Evolutionary conservation across 345 rosid species (phyloP), one percentile per base, ranked within the genome.

Genomic region (Psidium guajava): DNA sequence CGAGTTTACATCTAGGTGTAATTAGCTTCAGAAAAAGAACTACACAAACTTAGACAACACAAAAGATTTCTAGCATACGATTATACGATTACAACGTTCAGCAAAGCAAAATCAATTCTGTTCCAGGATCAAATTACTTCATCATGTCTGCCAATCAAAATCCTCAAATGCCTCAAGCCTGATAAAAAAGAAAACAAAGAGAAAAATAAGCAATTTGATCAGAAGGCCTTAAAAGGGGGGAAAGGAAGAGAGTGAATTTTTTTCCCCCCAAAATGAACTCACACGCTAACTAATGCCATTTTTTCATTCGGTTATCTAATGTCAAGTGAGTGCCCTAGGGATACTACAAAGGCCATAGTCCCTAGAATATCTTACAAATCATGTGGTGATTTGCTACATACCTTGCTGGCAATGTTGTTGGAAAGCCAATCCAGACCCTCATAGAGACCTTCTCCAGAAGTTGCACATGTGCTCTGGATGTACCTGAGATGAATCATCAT

Each of bases 401-500:
- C 93, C 94, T 89, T 92, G 92, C 84, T 91, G 84, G 94, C 93
- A 16, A 94, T 94, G 89, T 94, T 93, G 94, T 91, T 93, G 85
- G 97, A 93, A 86, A 94, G 95, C 97, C 97, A 94, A 52, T 94
- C 97, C 74, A 93, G 90, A 28, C 97, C 97, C 91, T 94, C 97
- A 52, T 94, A 94, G 6, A 94, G 95, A 82, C 97, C 97, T 87
- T 94, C 97, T 83, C 97, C 97, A 44, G 95, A 93, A 61, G 94
- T 94, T 74, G 96, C 96, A 91, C 95, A 94, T 0, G 96, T 88
- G 89, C 96, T 94, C 89, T 94, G 97, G 86, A 94, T 94, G 91
- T 94, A 94, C 97, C 97, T 94, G 91, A 85, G 59, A 87, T 81
- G 53, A 10, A 69, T 69, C 47, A 36, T 36, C 77, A 69, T 36